These are phyloP conservation scores for Claviceps capensis DNA, from an alignment of 2,329 filamentous ascomycete species.

Conservation along the genomic window DNA sequence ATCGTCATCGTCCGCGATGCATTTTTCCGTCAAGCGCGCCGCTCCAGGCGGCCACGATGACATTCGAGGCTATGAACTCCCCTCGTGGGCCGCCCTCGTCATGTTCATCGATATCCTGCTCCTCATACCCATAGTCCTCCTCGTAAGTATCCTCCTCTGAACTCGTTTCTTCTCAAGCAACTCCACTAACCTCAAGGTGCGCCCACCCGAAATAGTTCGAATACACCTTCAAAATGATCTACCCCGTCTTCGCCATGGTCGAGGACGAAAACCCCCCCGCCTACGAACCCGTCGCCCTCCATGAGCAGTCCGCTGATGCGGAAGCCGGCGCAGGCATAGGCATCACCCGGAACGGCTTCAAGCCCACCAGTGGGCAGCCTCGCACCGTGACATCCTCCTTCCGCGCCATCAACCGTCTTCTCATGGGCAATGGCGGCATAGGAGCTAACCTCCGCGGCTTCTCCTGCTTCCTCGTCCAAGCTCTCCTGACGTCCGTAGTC, in stretches of 20 bases:
- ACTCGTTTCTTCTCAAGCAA: not conserved
- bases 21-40: slow-evolving; percentile 19
- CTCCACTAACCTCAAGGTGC: not conserved
- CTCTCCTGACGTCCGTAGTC: slow-evolving; percentile 21
- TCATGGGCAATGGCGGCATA: slow-evolving; percentile 51
- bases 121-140: slow-evolving; percentile 29
- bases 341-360: slow-evolving; percentile 17
- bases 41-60: slow-evolving; percentile 12
- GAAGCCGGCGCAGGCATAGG: slow-evolving; percentile 11
- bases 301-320: slow-evolving; percentile 22
- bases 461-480: slow-evolving; percentile 30
- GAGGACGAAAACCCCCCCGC: slow-evolving; percentile 43
- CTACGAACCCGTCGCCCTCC: slow-evolving; percentile 37
- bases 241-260: slow-evolving; percentile 41
- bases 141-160: slow-evolving; percentile 21
- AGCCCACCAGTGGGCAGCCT: slow-evolving; percentile 20
- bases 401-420: slow-evolving; percentile 35
- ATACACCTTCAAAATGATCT: slow-evolving; percentile 38
- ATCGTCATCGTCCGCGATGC: slow-evolving; percentile 2
- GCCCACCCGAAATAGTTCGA: slow-evolving; percentile 20
- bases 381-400: slow-evolving; percentile 36
- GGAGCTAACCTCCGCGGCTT: slow-evolving; percentile 58
- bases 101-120: slow-evolving; percentile 27
- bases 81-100: slow-evolving; percentile 26
- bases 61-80: slow-evolving; percentile 17